Evolutionary conservation across 2,329 filamentous ascomycete genomes (phyloP).

Genomic region (Clarireedia monteithiana): DNA sequence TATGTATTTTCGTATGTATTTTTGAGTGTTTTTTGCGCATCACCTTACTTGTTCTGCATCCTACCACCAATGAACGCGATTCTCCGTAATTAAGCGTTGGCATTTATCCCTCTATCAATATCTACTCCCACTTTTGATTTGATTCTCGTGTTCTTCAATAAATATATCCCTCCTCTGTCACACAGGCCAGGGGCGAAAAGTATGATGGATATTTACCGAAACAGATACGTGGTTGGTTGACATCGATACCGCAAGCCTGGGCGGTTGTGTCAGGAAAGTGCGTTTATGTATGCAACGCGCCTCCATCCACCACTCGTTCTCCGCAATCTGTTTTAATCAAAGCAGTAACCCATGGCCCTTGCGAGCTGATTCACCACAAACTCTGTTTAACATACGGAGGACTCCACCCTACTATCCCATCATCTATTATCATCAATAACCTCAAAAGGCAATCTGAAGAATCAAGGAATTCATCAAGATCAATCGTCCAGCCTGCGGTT

Average conservation of each 20-base stretch:
- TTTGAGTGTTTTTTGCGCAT: neutral
- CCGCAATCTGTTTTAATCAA: conserved; percentile 18
- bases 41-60: neutral
- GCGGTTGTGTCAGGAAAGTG: conserved; percentile 3
- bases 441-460: neutral
- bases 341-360: conserved; percentile 17
- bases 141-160: neutral
- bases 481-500: neutral
- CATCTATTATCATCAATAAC: conserved; percentile 5
- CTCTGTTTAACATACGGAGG: conserved; percentile 2
- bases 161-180: neutral
- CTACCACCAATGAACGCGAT: neutral
- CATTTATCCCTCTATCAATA: neutral
- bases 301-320: conserved; percentile 6
- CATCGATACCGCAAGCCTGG: neutral
- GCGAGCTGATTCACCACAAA: conserved; percentile 10
- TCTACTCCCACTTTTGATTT: conserved; percentile 4
- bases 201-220: neutral
- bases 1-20: neutral
- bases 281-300: conserved; percentile 14
- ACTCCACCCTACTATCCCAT: neutral
- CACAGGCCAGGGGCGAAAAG: neutral
- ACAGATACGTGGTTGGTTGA: conserved; percentile 3
- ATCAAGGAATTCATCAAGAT: conserved; percentile 8
- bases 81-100: conserved; percentile 6